Conservation (phyloP, 2,329 filamentous ascomycete species). For the Leptographium radiaticola region DNA sequence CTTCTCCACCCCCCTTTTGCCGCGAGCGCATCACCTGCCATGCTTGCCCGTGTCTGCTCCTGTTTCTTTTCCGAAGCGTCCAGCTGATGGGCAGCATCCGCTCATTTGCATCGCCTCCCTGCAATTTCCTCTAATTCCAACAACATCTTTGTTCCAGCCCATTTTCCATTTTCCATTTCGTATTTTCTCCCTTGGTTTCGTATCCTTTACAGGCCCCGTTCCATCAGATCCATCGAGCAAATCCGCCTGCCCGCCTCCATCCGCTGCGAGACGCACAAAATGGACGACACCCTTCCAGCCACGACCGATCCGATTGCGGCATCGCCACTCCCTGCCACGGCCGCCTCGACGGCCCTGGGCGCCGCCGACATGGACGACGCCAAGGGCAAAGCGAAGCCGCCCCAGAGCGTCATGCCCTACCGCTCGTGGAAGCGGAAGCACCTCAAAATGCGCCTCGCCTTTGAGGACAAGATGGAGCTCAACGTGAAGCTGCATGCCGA, state of each 20-base stretch:
- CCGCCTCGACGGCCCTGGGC: not conserved
- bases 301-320: not conserved
- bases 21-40: not conserved
- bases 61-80: not conserved
- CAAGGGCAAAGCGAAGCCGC: conserved; percentile 15
- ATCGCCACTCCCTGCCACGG: not conserved
- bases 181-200: not conserved
- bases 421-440: conserved; percentile 87
- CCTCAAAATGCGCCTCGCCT: conserved; percentile 71
- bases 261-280: conserved; percentile 23
- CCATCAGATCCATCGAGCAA: not conserved
- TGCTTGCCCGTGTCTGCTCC: not conserved
- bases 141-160: not conserved
- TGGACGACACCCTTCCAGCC: conserved; percentile 22
- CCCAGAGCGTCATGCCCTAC: conserved; percentile 33
- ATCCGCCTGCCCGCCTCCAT: conserved; percentile 6
- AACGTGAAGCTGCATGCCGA: conserved; percentile 72
- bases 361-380: conserved; percentile 21
- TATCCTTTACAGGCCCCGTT: not conserved
- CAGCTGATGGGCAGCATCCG: conserved; percentile 1
- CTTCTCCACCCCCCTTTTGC: not conserved
- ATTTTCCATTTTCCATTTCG: not conserved
- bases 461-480: conserved; percentile 65
- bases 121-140: not conserved
- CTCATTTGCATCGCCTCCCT: not conserved